Percentiles rank a stretch among this genome's conserved stretches.
Evolutionary conservation across 495 filamentous ascomycete species (phyloP).

Genomic region (Antarctomyces pellizariae): DNA sequence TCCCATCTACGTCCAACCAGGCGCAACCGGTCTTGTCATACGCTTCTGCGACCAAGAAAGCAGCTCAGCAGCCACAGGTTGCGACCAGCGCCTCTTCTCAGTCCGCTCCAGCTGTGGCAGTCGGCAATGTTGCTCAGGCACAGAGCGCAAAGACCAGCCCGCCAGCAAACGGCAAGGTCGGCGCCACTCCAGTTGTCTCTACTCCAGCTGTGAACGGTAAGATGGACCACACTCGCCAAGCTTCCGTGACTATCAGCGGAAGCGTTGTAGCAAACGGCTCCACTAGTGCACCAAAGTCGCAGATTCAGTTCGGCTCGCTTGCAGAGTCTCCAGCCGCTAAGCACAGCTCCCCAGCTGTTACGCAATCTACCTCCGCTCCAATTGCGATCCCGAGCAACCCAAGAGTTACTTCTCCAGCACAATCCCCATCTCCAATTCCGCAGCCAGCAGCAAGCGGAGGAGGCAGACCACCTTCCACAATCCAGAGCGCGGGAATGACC

Average conservation of each 20-base stretch:
- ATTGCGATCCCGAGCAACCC: constrained; percentile 45
- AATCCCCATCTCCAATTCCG: constrained; percentile 75
- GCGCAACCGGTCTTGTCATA: constrained; percentile 40
- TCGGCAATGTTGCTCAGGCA: constrained; percentile 35
- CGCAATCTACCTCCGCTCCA: constrained; percentile 28
- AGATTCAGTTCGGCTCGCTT: constrained; percentile 56
- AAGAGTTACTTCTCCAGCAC: constrained; percentile 43
- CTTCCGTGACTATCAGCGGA: constrained; percentile 72
- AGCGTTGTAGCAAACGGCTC: constrained; percentile 56
- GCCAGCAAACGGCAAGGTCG: constrained; percentile 62
- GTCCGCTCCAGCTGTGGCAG: constrained; percentile 34
- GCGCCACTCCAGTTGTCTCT: constrained; percentile 48
- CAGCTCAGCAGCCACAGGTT: constrained; percentile 36
- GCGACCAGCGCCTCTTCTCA: constrained; percentile 40
- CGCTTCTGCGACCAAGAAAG: constrained; percentile 60
- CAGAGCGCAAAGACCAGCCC: constrained; percentile 54
- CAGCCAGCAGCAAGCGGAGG: constrained; percentile 69
- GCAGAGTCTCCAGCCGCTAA: constrained; percentile 47
- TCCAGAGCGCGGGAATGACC: constrained; percentile 37
- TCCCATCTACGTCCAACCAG: too few relatives aligned
- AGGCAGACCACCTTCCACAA: constrained; percentile 51
- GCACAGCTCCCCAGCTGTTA: constrained; percentile 30
- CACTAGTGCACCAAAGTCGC: constrained; percentile 34
- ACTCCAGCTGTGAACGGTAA: constrained; percentile 35
- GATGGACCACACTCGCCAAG: constrained; percentile 52